Conservation (phyloP, 306 rosid species). For the Dalbergia oliveri region DNA sequence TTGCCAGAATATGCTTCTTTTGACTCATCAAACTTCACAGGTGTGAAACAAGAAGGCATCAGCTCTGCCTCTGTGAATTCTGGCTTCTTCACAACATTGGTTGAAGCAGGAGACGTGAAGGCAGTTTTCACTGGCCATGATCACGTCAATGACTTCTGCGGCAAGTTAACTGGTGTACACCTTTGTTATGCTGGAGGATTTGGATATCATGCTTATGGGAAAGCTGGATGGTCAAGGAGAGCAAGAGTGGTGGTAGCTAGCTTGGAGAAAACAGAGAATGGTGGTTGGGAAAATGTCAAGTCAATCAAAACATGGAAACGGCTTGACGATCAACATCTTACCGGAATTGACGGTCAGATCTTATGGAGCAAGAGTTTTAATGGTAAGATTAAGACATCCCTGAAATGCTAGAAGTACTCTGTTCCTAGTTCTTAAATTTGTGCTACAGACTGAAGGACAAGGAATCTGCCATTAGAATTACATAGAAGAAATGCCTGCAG, state of each 20-base stretch:
- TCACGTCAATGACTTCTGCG: conserved; percentile 87
- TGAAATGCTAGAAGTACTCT: neutral
- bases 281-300: conserved; percentile 73
- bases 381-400: conserved; percentile 63
- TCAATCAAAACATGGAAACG: conserved; percentile 89
- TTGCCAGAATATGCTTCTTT: conserved; percentile 74
- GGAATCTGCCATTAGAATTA: conserved; percentile 20
- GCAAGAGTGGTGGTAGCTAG: conserved; percentile 74
- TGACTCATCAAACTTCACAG: conserved; percentile 73
- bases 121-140: conserved; percentile 84
- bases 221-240: conserved; percentile 91
- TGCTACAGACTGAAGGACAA: conserved; percentile 15
- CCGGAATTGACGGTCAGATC: conserved; percentile 59
- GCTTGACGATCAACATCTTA: conserved; percentile 72
- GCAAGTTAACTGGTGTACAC: conserved; percentile 63
- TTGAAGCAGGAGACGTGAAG: conserved; percentile 81
- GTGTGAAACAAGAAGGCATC: conserved; percentile 71
- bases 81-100: conserved; percentile 82
- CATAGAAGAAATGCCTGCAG: neutral
- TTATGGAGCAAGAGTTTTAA: conserved; percentile 73
- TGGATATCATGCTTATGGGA: conserved; percentile 90
- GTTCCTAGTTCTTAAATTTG: conserved; percentile 31
- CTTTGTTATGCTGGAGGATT: conserved; percentile 91
- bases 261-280: conserved; percentile 64
- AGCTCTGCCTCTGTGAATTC: conserved; percentile 82